These are phyloP conservation scores for Neurospora intermedia DNA, from an alignment of 495 filamentous ascomycete genomes.

Conservation along the genomic window DNA sequence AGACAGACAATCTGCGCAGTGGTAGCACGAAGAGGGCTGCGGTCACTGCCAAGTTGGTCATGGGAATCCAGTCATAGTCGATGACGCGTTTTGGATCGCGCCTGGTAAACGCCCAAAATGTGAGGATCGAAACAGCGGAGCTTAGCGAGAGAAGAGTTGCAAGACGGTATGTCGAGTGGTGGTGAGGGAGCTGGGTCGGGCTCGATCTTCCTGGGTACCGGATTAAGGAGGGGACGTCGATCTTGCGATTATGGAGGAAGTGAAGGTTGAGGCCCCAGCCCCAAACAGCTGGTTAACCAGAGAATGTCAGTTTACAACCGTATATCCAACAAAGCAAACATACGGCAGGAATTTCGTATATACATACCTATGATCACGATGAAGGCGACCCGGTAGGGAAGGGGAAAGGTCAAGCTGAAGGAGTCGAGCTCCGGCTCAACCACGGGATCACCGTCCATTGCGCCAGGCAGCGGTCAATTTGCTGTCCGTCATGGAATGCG, in stretches of 20 bases:
- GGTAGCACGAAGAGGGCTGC: conserved; percentile 61
- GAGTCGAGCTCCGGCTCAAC: conserved; percentile 73
- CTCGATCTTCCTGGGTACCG: conserved; percentile 63
- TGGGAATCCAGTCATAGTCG: conserved; percentile 68
- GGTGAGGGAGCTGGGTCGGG: conserved; percentile 55
- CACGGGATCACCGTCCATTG: conserved; percentile 71
- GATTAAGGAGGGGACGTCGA: conserved; percentile 72
- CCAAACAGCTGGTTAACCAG: conserved; percentile 58
- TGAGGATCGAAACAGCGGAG: conserved; percentile 53
- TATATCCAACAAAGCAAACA: background rate
- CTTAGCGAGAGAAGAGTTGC: conserved; percentile 63
- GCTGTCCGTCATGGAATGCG: conserved; percentile 15
- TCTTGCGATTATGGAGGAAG: conserved; percentile 59
- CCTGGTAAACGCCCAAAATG: conserved; percentile 76
- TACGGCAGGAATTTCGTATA: background rate
- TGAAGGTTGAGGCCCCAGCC: conserved; percentile 84
- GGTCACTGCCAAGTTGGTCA: conserved; percentile 64
- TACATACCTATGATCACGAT: conserved; percentile 66
- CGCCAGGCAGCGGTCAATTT: conserved; percentile 20
- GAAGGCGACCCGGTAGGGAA: conserved; percentile 72
- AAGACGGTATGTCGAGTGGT: conserved; percentile 72
- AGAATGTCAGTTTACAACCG: conserved; percentile 8
- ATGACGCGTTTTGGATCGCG: conserved; percentile 56
- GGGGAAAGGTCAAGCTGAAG: conserved; percentile 75
- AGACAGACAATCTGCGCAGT: conserved; percentile 48